Conservation (phyloP, 257 asterid genomes). For the Verbascum thapsus region DNA sequence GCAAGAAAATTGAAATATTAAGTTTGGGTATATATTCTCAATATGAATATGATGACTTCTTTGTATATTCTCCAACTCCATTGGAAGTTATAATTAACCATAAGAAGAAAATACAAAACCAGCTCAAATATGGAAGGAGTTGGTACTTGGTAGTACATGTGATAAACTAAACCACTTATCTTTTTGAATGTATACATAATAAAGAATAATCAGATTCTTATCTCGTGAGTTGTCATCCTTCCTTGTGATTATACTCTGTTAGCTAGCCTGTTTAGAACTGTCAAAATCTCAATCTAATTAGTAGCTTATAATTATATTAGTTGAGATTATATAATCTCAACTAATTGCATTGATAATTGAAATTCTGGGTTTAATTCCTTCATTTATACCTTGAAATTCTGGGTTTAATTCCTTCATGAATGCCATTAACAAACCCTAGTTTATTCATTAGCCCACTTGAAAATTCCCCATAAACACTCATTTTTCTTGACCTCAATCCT, state of each 20-base stretch:
- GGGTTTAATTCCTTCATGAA: slow-evolving; percentile 59
- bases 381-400: slow-evolving; percentile 29
- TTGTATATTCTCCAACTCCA: no score
- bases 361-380: slow-evolving; percentile 51
- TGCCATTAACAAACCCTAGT: slow-evolving; percentile 36
- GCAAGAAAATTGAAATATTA: no score
- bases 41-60: no score
- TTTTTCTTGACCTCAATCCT: slow-evolving; percentile 46
- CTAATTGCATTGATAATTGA: slow-evolving; percentile 49
- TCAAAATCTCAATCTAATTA: no score
- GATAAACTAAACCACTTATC: background rate
- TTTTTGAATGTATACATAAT: no score
- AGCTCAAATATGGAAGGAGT: background rate
- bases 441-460: slow-evolving; percentile 43
- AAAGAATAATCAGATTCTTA: no score
- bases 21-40: no score
- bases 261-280: no score
- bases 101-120: background rate
- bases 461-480: slow-evolving; percentile 59
- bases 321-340: slow-evolving; percentile 64
- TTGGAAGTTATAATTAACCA: no score
- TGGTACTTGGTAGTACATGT: background rate
- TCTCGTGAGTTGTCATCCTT: no score
- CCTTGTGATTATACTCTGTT: no score
- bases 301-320: no score